These are phyloP conservation scores for Geosmithia flava DNA, from an alignment of 2,329 filamentous ascomycete species.

Conservation along the genomic window DNA sequence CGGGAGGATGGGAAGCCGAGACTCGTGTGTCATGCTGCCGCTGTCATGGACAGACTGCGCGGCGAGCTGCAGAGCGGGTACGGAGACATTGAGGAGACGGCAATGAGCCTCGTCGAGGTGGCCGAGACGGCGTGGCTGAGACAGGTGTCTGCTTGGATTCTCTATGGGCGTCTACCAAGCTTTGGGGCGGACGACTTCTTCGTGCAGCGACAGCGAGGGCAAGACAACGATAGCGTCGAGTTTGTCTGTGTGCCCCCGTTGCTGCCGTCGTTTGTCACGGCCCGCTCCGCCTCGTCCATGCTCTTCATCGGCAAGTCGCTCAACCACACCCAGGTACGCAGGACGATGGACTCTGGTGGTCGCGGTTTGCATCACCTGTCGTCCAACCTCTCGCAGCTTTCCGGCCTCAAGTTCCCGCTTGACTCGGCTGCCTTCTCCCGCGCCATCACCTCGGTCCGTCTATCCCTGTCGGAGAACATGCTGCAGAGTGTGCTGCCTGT, in stretches of 20 bases:
- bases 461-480: conserved; percentile 72
- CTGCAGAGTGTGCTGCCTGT: conserved; percentile 73
- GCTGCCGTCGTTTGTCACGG: conserved; percentile 68
- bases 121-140: conserved; percentile 88
- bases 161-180: conserved; percentile 73
- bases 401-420: conserved; percentile 61
- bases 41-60: conserved; percentile 66
- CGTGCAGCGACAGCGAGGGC: conserved; percentile 31
- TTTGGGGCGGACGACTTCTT: conserved; percentile 83
- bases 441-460: conserved; percentile 62
- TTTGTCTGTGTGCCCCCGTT: conserved; percentile 48
- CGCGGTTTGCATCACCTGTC: conserved; percentile 49
- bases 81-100: conserved; percentile 68
- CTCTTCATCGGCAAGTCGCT: conserved; percentile 84
- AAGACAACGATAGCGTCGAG: conserved; percentile 18
- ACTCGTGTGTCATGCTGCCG: conserved; percentile 49
- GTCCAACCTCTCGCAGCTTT: conserved; percentile 56
- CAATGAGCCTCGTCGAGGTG: conserved; percentile 57
- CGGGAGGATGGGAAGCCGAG: conserved; percentile 5
- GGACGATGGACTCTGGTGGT: conserved; percentile 27
- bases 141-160: conserved; percentile 78
- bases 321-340: conserved; percentile 61
- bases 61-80: conserved; percentile 78
- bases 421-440: conserved; percentile 56
- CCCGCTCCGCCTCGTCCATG: conserved; percentile 66